Conservation (phyloP, 257 asterid genomes). For the Solanum sejunctum region DNA sequence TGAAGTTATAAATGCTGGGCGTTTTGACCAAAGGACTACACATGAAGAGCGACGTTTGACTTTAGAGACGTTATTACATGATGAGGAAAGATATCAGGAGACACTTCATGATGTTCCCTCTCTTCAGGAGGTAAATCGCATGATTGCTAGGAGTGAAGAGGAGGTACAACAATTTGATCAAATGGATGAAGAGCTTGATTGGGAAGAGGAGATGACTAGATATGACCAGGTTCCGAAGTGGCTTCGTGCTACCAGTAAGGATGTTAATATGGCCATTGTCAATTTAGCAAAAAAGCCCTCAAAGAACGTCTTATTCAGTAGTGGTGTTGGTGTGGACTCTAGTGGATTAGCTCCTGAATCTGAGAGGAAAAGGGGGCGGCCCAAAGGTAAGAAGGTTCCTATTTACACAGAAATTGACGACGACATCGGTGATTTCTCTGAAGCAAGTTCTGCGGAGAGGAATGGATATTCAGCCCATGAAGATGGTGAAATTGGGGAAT, state of each 20-base stretch:
- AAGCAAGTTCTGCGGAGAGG: slow-evolving; percentile 75
- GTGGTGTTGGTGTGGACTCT: slow-evolving; percentile 33
- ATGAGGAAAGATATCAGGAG: slow-evolving; percentile 96
- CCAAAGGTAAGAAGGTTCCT: slow-evolving; percentile 66
- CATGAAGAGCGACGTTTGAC: slow-evolving; percentile 98
- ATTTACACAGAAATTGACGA: slow-evolving; percentile 91
- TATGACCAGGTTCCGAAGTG: slow-evolving; percentile 87
- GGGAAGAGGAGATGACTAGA: slow-evolving; percentile 89
- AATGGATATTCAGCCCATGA: slow-evolving; percentile 61
- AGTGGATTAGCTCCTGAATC: slow-evolving; percentile 50
- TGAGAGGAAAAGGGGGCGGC: slow-evolving; percentile 80
- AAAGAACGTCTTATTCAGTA: slow-evolving; percentile 40
- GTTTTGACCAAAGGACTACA: slow-evolving; percentile 98
- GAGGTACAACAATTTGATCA: slow-evolving; percentile 94
- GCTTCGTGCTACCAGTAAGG: slow-evolving; percentile 80
- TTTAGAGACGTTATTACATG: slow-evolving; percentile 86
- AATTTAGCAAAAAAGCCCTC: slow-evolving; percentile 78
- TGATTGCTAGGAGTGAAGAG: slow-evolving; percentile 95
- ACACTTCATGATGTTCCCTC: slow-evolving; percentile 94
- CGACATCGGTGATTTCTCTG: slow-evolving; percentile 74
- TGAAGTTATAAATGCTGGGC: slow-evolving; percentile 99
- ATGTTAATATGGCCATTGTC: slow-evolving; percentile 62
- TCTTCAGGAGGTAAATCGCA: slow-evolving; percentile 92
- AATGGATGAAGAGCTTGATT: slow-evolving; percentile 94
- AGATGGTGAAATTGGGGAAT: slow-evolving; percentile 73